Evolutionary conservation across 805 yeast genomes (phyloP).

Genomic region (Candida michaelii): DNA sequence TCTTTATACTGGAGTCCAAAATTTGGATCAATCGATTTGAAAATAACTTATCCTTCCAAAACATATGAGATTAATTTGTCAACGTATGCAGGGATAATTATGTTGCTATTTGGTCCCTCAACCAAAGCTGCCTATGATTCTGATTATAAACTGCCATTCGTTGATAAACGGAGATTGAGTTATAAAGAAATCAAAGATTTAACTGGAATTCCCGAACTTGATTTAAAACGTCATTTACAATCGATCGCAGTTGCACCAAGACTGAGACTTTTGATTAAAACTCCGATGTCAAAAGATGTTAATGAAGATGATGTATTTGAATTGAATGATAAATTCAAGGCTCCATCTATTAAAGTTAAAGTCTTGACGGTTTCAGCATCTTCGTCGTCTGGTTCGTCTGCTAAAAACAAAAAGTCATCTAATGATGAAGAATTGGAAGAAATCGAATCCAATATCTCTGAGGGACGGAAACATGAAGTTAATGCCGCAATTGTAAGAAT

Average conservation of each 20-base stretch:
- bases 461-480: slow-evolving; percentile 63
- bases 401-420: slow-evolving; percentile 40
- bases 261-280: slow-evolving; percentile 69
- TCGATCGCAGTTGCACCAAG: slow-evolving; percentile 84
- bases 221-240: slow-evolving; percentile 72
- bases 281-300: slow-evolving; percentile 73
- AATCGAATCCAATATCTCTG: slow-evolving; percentile 57
- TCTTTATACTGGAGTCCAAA: slow-evolving; percentile 72
- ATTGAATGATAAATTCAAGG: slow-evolving; percentile 66
- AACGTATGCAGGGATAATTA: slow-evolving; percentile 73
- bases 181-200: slow-evolving; percentile 59
- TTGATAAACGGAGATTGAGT: slow-evolving; percentile 55
- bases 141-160: slow-evolving; percentile 38
- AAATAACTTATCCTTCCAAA: slow-evolving; percentile 64
- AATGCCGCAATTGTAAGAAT: slow-evolving; percentile 87
- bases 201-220: slow-evolving; percentile 73
- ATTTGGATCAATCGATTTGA: slow-evolving; percentile 79
- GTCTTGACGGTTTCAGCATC: slow-evolving; percentile 61
- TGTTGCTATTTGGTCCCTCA: slow-evolving; percentile 63
- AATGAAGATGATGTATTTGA: slow-evolving; percentile 60
- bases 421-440: slow-evolving; percentile 52
- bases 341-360: slow-evolving; percentile 68
- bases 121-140: slow-evolving; percentile 24
- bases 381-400: slow-evolving; percentile 16
- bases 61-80: slow-evolving; percentile 81